Evolutionary conservation across 2,329 filamentous ascomycete genomes (phyloP), one percentile per base, ranked within the genome.

Genomic region (Cladosporium sp.): DNA sequence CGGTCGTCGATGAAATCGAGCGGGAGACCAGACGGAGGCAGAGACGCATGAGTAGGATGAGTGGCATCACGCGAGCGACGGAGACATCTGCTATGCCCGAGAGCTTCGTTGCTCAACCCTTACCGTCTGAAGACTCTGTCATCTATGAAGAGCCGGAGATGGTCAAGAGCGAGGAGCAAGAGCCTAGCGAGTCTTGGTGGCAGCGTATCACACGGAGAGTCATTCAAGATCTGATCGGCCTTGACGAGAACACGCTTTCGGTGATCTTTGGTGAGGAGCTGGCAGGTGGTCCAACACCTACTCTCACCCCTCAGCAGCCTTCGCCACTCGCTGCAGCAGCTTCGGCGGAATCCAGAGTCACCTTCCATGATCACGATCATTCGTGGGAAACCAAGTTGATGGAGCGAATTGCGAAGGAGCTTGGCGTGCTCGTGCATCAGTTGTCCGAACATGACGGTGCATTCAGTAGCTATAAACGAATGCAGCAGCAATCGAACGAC

Each of bases 1-100:
- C 89, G 9, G 74, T 99, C 22, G 68, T 96, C 29, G 88, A 95
- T 50, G 89, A 96, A 69, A 91, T 97, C 42, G 88, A 95, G 68
- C 85, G 82, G 55, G 89, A 96, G 70, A 95, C 90, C 3, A 77
- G 82, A 50, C 62, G 74, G 32, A 54, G 64, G 40, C 78, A 86
- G 52, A 80, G 86, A 52, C 78, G 84, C 27, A 80, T 82, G 66
- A 85, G 82, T 7, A 74, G 82, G 58, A 74, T 74, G 39, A 82
- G 79, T 54, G 66, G 68, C 54, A 65, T 61, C 36, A 65, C 66
- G 50, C 66, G 66, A 56, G 50, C 57, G 27, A 27, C 59, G 38
- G 62, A 67, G 53, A 27, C 9, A 2, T 53, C 52, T 20, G 53
- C 54, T 6, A 56, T 56, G 22, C 55, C 56, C 7, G 56, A 59